Evolutionary conservation across 2,329 filamentous ascomycete genomes (phyloP).

Genomic region (Sordariomycetes sp.): DNA sequence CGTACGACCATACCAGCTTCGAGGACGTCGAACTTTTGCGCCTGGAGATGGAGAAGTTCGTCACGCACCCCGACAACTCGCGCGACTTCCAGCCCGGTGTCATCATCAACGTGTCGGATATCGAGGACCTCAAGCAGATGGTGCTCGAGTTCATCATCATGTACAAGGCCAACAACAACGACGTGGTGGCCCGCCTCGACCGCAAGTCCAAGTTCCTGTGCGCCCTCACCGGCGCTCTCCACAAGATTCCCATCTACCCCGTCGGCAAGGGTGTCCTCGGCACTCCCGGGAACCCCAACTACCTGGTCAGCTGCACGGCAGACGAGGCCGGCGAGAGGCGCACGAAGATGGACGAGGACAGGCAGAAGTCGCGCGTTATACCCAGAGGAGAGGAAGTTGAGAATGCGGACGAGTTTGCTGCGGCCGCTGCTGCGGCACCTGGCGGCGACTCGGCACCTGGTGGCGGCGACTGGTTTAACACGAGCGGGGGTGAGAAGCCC

Average conservation of each 20-base stretch:
- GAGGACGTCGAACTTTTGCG: constrained; percentile 83
- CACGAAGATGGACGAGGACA: constrained; percentile 37
- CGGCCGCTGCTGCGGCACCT: neutral
- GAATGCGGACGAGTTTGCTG: constrained; percentile 10
- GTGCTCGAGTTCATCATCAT: constrained; percentile 73
- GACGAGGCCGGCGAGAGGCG: constrained; percentile 56
- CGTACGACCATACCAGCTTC: constrained; percentile 69
- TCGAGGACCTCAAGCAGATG: constrained; percentile 82
- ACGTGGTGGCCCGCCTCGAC: constrained; percentile 59
- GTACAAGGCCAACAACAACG: constrained; percentile 88
- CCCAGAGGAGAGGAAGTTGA: constrained; percentile 28
- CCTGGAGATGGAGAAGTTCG: constrained; percentile 75
- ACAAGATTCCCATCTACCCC: constrained; percentile 75
- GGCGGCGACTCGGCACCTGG: neutral
- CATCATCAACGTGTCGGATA: constrained; percentile 63
- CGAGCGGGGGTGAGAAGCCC: neutral
- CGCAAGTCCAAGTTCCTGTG: constrained; percentile 96
- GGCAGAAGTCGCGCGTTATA: constrained; percentile 56
- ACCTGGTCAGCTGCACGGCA: constrained; percentile 68
- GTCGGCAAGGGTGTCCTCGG: constrained; percentile 55
- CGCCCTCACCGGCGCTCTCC: constrained; percentile 73
- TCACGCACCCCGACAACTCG: constrained; percentile 70
- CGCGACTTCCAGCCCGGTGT: constrained; percentile 87
- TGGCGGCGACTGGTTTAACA: constrained; percentile 1
- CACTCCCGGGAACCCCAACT: constrained; percentile 64